Evolutionary conservation across 2,329 filamentous ascomycete genomes (phyloP).

Genomic region (Lasiodiplodia hormozganensis): DNA sequence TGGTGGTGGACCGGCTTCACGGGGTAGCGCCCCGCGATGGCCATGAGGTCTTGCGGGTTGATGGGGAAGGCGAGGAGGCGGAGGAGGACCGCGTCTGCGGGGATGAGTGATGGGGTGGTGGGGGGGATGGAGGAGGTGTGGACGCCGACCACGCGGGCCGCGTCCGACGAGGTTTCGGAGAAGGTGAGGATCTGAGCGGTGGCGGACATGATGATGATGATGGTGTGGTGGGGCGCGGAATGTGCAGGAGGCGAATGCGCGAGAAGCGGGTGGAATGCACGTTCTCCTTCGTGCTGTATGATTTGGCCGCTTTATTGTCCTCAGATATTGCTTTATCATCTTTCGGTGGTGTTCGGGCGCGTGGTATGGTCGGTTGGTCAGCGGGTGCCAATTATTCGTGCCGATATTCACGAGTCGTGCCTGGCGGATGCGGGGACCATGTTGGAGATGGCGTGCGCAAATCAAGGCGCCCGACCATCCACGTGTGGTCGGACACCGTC

Average conservation of each 20-base stretch:
- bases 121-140: neutral
- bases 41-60: slow-evolving; percentile 37
- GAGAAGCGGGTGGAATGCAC: too few relatives aligned
- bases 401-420: neutral
- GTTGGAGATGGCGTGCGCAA: neutral
- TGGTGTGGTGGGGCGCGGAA: neutral
- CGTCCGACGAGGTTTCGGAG: neutral
- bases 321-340: too few relatives aligned
- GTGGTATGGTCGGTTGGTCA: too few relatives aligned
- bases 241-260: too few relatives aligned
- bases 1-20: slow-evolving; percentile 32
- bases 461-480: neutral
- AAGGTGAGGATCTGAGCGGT: neutral
- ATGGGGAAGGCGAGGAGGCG: slow-evolving; percentile 35
- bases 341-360: too few relatives aligned
- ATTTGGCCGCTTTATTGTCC: too few relatives aligned
- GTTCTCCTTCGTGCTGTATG: too few relatives aligned
- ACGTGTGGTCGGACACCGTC: neutral
- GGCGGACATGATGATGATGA: neutral
- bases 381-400: too few relatives aligned
- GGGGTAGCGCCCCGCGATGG: slow-evolving; percentile 35
- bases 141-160: neutral
- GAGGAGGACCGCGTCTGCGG: slow-evolving; percentile 23
- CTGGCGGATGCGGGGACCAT: neutral
- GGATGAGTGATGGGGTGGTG: neutral